Evolutionary conservation across 148 eudicot species (phyloP).

Genomic region (Drosera capensis): DNA sequence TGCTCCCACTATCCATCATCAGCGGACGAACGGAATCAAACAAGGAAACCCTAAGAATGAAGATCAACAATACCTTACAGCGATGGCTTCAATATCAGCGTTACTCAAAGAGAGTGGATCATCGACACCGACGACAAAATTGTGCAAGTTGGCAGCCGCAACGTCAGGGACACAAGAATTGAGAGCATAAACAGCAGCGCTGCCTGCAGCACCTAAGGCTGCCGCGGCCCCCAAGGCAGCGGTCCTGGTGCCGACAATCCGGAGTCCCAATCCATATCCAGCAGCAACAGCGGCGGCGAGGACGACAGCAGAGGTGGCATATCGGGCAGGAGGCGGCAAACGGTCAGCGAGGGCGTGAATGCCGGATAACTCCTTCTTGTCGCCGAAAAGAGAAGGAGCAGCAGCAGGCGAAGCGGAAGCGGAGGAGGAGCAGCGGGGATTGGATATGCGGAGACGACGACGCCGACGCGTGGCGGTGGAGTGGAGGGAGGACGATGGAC

Average conservation of each 20-base stretch:
- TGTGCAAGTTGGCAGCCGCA: constrained; percentile 59
- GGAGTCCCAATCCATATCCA: constrained; percentile 55
- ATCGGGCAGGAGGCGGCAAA: constrained; percentile 42
- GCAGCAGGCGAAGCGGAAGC: too few relatives aligned
- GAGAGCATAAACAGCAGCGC: constrained; percentile 42
- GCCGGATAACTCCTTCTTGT: constrained; percentile 40
- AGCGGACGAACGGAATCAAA: not conserved
- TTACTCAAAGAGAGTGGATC: constrained; percentile 44
- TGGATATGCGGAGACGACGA: too few relatives aligned
- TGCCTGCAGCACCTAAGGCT: constrained; percentile 56
- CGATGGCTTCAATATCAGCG: constrained; percentile 58
- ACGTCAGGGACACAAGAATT: constrained; percentile 67
- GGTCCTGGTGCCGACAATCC: constrained; percentile 32
- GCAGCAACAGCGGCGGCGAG: constrained; percentile 47
- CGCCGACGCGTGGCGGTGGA: too few relatives aligned
- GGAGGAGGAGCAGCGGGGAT: too few relatives aligned
- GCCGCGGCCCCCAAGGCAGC: constrained; percentile 41
- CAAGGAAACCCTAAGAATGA: not conserved
- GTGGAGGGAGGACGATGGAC: too few relatives aligned
- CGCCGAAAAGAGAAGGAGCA: too few relatives aligned
- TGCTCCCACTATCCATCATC: not conserved
- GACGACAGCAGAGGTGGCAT: constrained; percentile 36
- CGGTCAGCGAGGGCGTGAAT: constrained; percentile 43
- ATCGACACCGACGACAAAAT: constrained; percentile 48
- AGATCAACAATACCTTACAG: constrained; percentile 21